phyloP scores from a whole-genome alignment of 495 filamentous ascomycete species.

The Pseudoneurospora amorphoporcata region DNA sequence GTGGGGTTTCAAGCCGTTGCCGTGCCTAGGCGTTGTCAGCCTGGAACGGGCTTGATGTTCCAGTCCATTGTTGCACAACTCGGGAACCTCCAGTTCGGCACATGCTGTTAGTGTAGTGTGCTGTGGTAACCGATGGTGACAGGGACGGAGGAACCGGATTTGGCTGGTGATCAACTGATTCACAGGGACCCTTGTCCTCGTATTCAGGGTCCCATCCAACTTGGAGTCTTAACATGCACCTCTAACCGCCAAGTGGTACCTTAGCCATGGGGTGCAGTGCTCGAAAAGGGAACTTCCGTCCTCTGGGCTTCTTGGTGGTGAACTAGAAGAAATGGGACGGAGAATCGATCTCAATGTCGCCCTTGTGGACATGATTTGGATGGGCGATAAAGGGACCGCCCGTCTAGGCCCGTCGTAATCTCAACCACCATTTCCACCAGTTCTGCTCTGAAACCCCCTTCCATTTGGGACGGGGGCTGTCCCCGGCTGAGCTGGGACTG shows the following conservation, averaged over 20 bases:
- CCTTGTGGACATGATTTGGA: neutral
- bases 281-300: neutral
- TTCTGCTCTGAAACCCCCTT: neutral
- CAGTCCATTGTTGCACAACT: neutral
- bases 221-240: neutral
- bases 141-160: neutral
- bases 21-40: neutral
- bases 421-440: neutral
- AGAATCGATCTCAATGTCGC: neutral
- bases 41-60: neutral
- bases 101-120: neutral
- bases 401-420: neutral
- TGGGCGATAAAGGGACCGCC: neutral
- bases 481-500: neutral
- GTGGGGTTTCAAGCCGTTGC: neutral
- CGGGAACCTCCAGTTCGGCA: neutral
- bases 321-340: neutral
- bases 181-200: neutral
- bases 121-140: neutral
- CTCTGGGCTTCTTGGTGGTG: neutral
- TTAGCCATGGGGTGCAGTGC: neutral
- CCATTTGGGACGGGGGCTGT: neutral
- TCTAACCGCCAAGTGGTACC: neutral
- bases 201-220: neutral
- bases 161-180: neutral